Percentiles rank a stretch among this genome's conserved stretches.
phyloP scores from a whole-genome alignment of 441 rosid genomes.

The Eutrema salsugineum region DNA sequence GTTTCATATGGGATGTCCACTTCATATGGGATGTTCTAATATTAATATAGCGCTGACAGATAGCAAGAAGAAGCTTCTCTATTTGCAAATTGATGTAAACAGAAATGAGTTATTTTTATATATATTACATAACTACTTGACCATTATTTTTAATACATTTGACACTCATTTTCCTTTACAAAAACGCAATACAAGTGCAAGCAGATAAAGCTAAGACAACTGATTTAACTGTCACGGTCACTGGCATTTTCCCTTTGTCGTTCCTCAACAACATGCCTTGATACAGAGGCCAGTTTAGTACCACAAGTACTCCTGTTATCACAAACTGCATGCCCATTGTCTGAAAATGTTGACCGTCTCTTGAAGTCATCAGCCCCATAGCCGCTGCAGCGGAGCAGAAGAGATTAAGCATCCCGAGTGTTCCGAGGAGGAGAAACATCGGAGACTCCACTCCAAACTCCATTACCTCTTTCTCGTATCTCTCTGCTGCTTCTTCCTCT shows the following conservation, averaged over 20 bases:
- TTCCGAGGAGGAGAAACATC: constrained; percentile 50
- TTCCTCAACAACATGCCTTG: constrained; percentile 50
- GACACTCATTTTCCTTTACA: neutral
- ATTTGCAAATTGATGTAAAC: neutral
- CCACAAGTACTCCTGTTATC: constrained; percentile 40
- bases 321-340: constrained; percentile 40
- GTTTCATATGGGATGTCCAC: too few relatives aligned
- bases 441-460: constrained; percentile 69
- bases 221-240: constrained; percentile 34
- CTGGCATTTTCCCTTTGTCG: constrained; percentile 58
- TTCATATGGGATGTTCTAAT: too few relatives aligned
- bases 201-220: constrained; percentile 38
- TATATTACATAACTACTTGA: neutral
- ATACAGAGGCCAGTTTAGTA: constrained; percentile 56
- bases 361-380: constrained; percentile 6
- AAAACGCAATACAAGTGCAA: constrained; percentile 34
- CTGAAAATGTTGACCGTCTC: constrained; percentile 1
- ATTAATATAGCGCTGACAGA: too few relatives aligned
- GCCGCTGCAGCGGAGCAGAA: constrained; percentile 39
- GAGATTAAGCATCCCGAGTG: constrained; percentile 52
- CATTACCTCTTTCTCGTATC: constrained; percentile 57
- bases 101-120: neutral
- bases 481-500: constrained; percentile 45
- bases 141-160: neutral
- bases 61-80: neutral